These are phyloP conservation scores for Chytriomyces sp. DNA, from an alignment of 192 early-diverging fungal species.

Conservation along the genomic window DNA sequence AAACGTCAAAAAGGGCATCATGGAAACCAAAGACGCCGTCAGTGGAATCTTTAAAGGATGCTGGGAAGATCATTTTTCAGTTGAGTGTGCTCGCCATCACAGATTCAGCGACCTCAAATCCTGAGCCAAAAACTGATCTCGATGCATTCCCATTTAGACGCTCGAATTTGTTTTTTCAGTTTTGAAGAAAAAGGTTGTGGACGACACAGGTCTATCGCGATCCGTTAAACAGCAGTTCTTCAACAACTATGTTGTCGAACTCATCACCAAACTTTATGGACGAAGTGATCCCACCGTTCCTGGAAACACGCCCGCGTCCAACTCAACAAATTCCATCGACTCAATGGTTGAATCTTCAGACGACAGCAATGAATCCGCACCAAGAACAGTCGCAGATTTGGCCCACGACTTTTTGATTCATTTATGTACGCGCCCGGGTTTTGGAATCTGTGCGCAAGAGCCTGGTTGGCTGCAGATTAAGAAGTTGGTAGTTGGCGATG, in stretches of 20 bases:
- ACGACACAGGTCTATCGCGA: conserved; percentile 65
- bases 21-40: conserved; percentile 76
- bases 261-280: conserved; percentile 65
- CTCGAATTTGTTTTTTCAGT: conserved; percentile 64
- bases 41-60: conserved; percentile 72
- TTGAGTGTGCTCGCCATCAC: conserved; percentile 30
- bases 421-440: conserved; percentile 72
- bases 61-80: conserved; percentile 68
- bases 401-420: conserved; percentile 75
- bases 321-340: not conserved
- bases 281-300: conserved; percentile 42
- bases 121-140: not conserved
- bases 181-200: conserved; percentile 64
- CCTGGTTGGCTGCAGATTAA: conserved; percentile 72
- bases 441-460: conserved; percentile 77
- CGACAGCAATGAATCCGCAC: conserved; percentile 5
- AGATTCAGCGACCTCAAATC: not conserved
- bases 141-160: conserved; percentile 34
- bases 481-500: conserved; percentile 27
- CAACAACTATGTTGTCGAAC: conserved; percentile 70
- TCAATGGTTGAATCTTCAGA: not conserved
- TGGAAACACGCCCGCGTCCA: not conserved
- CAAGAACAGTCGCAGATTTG: conserved; percentile 58
- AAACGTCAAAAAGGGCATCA: conserved; percentile 68
- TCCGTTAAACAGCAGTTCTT: conserved; percentile 71